Conservation (phyloP, 306 rosid genomes). For the barrel medic (Medicago truncatula) region DNA sequence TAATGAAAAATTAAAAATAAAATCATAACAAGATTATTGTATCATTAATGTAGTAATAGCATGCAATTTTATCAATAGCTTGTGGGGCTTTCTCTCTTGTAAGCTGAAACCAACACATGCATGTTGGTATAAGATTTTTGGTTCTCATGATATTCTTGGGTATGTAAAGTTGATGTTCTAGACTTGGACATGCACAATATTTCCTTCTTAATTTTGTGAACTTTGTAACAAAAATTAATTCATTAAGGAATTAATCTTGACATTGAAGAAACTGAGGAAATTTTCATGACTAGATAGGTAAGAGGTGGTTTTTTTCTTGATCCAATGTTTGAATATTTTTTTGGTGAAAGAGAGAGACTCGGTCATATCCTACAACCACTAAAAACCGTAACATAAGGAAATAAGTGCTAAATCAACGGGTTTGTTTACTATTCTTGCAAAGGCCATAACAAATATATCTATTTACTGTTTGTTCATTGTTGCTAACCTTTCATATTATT, state of each 20-base stretch:
- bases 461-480: neutral
- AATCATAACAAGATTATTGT: conserved; percentile 2
- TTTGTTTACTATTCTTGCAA: conserved; percentile 41
- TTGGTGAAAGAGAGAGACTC: conserved; percentile 52
- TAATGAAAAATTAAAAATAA: neutral
- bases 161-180: conserved; percentile 20
- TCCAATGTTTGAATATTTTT: conserved; percentile 44
- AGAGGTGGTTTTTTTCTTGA: conserved; percentile 24
- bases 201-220: conserved; percentile 18
- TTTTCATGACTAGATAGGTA: conserved; percentile 5
- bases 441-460: neutral
- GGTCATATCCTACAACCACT: conserved; percentile 65
- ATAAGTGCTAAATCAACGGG: conserved; percentile 44
- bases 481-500: too few relatives aligned
- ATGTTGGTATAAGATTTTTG: conserved; percentile 33
- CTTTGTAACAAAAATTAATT: conserved; percentile 9
- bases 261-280: conserved; percentile 21
- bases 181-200: neutral
- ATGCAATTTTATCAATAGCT: conserved; percentile 18
- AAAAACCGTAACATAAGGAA: conserved; percentile 53
- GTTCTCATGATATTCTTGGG: conserved; percentile 29
- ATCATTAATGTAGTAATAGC: conserved; percentile 15
- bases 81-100: conserved; percentile 28
- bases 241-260: conserved; percentile 11
- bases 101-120: conserved; percentile 43